phyloP scores from a whole-genome alignment of 2,329 filamentous ascomycete genomes.

The Botrytis sinoallii region DNA sequence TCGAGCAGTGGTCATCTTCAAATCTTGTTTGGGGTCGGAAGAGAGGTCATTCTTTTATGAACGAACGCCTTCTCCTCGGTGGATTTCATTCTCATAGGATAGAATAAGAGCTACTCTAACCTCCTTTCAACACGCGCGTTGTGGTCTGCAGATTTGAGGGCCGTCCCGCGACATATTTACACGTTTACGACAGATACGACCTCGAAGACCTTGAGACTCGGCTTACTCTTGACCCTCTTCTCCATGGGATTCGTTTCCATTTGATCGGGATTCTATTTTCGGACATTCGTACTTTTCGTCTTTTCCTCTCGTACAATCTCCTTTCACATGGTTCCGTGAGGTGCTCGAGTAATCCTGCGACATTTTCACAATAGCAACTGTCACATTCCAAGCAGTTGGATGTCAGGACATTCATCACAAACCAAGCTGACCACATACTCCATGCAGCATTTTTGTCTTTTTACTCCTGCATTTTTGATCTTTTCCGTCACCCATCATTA shows the following conservation, averaged over 20 bases:
- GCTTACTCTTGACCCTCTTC: neutral
- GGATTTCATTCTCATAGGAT: neutral
- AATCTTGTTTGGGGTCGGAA: neutral
- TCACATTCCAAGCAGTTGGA: constrained; percentile 14
- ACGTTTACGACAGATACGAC: neutral
- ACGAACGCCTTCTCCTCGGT: neutral
- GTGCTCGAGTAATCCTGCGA: neutral
- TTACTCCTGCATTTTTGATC: constrained; percentile 7
- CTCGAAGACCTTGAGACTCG: neutral
- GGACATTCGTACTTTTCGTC: neutral
- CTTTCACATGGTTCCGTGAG: neutral
- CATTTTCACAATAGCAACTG: neutral
- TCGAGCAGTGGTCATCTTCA: neutral
- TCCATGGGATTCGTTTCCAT: constrained; percentile 2
- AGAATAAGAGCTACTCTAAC: neutral
- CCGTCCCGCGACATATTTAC: constrained; percentile 7
- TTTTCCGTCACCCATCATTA: neutral
- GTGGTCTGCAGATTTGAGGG: constrained; percentile 15
- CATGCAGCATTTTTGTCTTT: neutral
- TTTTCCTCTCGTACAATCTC: neutral
- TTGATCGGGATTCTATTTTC: constrained; percentile 17
- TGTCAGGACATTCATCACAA: constrained; percentile 6
- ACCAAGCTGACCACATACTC: neutral
- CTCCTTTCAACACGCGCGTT: constrained; percentile 10
- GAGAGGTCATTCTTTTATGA: neutral